Evolutionary conservation across 2,329 filamentous ascomycete genomes (phyloP), one percentile per base, ranked within the genome.

Genomic region (Stylonectria norvegica): DNA sequence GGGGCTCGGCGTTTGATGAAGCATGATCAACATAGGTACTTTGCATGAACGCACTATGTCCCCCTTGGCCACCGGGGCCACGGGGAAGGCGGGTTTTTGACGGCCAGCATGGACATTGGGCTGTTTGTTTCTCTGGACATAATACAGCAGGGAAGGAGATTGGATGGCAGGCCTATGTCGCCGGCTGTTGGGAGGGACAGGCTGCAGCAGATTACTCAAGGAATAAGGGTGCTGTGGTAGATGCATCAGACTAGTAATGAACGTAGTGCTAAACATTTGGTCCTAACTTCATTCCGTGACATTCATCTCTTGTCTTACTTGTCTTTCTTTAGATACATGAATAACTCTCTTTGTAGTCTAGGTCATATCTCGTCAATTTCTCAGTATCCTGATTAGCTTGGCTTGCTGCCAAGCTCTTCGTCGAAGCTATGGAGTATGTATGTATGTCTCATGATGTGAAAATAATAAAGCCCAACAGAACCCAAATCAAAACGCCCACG

Each of bases 11-110:
- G 52, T 52, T 62, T 63, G 58, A 63, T 57, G 60, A 63, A 61
- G 61, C 60, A 67, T 61, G 64, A 66, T 57, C 56, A 62, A 56
- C 55, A 60, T 57, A 55, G 45, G 52, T 56, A 58, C 50, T 59
- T 58, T 53, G 60, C 56, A 61, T 55, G 45, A 55, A 42, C 49
- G 55, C 47, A 52, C 30, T 38, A 40, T 38, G 47, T 42, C 47
- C 49, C 50, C 44, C 47, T 40, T 45, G 44, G 34, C 20, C 48
- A 28, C 42, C 19, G 36, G 39, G 42, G 31, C 38, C 34, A 22
- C 32, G 52, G 45, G 50, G 40, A 43, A 52, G 40, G 49, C 34
- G 22, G 39, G 42, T 40, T n/a, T 40, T 39, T 20, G 40, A 30
- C 15, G 20, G 34, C 29, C 35, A 37, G 39, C 31, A 43, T 29